These are phyloP conservation scores for Verbascum thapsus DNA, from an alignment of 257 asterid species.

Conservation along the genomic window DNA sequence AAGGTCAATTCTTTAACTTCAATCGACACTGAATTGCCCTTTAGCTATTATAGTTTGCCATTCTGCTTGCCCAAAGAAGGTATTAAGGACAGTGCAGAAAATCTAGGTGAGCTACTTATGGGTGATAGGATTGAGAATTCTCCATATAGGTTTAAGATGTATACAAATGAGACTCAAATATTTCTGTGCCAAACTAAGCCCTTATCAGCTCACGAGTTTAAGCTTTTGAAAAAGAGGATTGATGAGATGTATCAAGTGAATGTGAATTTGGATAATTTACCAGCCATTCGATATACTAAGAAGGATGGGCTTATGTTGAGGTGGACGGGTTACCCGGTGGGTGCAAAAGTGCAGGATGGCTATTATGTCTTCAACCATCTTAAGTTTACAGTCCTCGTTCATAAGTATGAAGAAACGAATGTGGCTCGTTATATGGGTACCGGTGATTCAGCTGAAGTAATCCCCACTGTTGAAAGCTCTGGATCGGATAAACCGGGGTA, in stretches of 20 bases:
- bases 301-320: conserved; percentile 70
- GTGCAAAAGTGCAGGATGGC: conserved; percentile 60
- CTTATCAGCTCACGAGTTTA: conserved; percentile 63
- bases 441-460: conserved; percentile 80
- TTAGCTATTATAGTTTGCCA: conserved; percentile 79
- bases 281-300: conserved; percentile 75
- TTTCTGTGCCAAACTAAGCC: conserved; percentile 76
- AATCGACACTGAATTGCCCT: conserved; percentile 85
- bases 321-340: conserved; percentile 87
- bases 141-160: conserved; percentile 83
- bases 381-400: conserved; percentile 72
- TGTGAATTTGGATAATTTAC: conserved; percentile 77
- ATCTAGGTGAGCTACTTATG: conserved; percentile 93
- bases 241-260: conserved; percentile 91
- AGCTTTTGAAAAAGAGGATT: conserved; percentile 77
- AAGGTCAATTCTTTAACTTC: conserved; percentile 90
- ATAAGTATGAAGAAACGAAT: conserved; percentile 74
- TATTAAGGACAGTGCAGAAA: conserved; percentile 82
- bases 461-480: conserved; percentile 50
- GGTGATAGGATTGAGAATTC: conserved; percentile 94
- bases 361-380: conserved; percentile 79
- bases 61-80: conserved; percentile 76
- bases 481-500: conserved; percentile 74
- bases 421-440: conserved; percentile 90
- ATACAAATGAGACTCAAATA: conserved; percentile 63